Base-by-base conservation (phyloP, 1,284 basidiomycete species). In the Macrocystidia cucumis region DNA sequence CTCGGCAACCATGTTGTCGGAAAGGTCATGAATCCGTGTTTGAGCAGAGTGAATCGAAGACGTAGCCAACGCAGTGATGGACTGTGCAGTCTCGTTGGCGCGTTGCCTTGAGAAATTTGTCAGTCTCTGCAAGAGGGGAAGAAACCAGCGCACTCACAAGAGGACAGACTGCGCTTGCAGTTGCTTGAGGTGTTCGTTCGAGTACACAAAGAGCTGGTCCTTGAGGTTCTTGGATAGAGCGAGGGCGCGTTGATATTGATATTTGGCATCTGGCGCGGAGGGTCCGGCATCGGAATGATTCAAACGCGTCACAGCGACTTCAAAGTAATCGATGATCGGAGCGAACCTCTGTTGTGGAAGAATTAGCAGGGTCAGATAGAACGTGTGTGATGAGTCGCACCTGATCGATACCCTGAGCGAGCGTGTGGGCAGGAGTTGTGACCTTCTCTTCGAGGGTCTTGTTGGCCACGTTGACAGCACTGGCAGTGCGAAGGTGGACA, bases 211-310 rank as follows among this genome's bases (percentile, higher is more conserved):
- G 32, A 86, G 47, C 45, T 78, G 71, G 46, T 76, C 74, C 41
- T 65, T 69, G 43, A 85, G 61, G 32, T 72, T 70, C 46, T 67
- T 69, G 17, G 81, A 79, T 35, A 88, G 69, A 24, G 65, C 63
- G 41, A 73, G 65, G 29, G 71, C 82, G 31, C 84, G 82, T 51
- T 84, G 80, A 50, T 84, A 84, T 56, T 88, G 85, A 48, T 72
- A 83, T 51, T 80, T 65, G 29, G 64, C 56, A 40, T 72, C 66
- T 4, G 65, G 59, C 7, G 58, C 57, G 17, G 63, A 61, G 8
- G 65, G 52, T 5, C 59, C 61, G 11, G 63, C 61, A 22, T 71
- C 64, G 30, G 63, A 59, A 37, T 67, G 48, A 18, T 55, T 67
- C 27, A 82, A 53, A 28, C 67, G 72, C 43, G 68, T 65, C 24